phyloP scores from a whole-genome alignment of 2,329 filamentous ascomycete species.

The Bipolaris bicolor region DNA sequence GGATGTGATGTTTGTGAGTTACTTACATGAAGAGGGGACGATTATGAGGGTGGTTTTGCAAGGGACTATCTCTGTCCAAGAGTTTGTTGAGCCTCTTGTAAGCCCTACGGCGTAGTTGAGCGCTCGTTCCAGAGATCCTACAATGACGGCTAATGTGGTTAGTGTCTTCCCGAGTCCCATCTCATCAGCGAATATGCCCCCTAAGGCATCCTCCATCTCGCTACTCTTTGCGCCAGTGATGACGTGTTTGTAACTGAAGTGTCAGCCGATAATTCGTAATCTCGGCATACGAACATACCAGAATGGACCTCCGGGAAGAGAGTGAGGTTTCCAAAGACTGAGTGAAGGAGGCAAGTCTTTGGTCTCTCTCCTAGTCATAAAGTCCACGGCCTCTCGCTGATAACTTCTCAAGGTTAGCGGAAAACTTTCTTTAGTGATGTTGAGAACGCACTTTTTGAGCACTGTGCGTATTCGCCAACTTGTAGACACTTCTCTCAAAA shows the following conservation, averaged over 20 bases:
- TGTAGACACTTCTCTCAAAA: slow-evolving; percentile 3
- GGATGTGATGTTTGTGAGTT: slow-evolving; percentile 26
- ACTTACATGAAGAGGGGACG: slow-evolving; percentile 36
- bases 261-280: background rate
- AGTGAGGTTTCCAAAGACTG: slow-evolving; percentile 8
- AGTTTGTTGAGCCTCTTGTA: background rate
- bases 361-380: slow-evolving; percentile 18
- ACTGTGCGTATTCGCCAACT: slow-evolving; percentile 5
- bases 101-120: slow-evolving; percentile 41
- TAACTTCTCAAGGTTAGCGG: slow-evolving; percentile 8
- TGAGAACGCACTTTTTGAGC: background rate
- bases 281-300: background rate
- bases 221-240: slow-evolving; percentile 66
- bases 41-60: slow-evolving; percentile 37
- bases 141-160: slow-evolving; percentile 58
- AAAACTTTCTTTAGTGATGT: background rate
- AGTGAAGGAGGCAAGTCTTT: slow-evolving; percentile 7
- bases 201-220: slow-evolving; percentile 30
- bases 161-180: slow-evolving; percentile 68
- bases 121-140: slow-evolving; percentile 50
- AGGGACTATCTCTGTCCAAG: background rate
- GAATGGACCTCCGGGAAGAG: background rate
- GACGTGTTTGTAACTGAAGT: slow-evolving; percentile 57
- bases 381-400: slow-evolving; percentile 21
- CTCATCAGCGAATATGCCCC: slow-evolving; percentile 64